Evolutionary conservation across 1,139 yeast genomes (phyloP), one percentile per base, ranked within the genome.

Genomic region (Diutina mesorugosa): DNA sequence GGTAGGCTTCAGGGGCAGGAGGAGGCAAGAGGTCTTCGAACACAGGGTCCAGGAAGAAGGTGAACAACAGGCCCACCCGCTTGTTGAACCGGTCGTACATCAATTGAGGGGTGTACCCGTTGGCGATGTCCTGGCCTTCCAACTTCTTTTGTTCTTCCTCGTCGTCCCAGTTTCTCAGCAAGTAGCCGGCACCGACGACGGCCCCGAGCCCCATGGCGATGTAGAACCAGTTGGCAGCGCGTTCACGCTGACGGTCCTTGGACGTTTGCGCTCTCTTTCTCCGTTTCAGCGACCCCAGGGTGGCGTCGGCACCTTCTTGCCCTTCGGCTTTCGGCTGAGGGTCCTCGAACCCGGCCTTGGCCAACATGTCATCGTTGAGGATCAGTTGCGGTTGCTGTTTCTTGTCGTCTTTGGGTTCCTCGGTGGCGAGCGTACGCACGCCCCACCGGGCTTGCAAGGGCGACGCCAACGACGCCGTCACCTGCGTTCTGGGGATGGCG

Each of bases 11-110:
- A 8, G 90, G 90, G 32, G 95, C 86, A 45, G 80, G 80, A 52
- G 90, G 93, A 56, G 98, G 98, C 64, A 93, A 80, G 66, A 93
- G 81, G 67, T 90, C 90, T 60, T 90, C 95, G 70, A 87, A 91
- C 18, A 88, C 95, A 9, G 99, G 99, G 63, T 93, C 98, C 60
- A 89, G 85, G 76, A 91, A 91, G 63, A 87, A 87, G 54, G 87
- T 84, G 69, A 91, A 87, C 60, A 89, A 78, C 52, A 90, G 86
- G 56, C 83, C 76, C 60, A 87, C 76, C 73, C 99, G 83, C 61
- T 84, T 84, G 61, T 71, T 76, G 62, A 88, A 77, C 67, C 99
- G 81, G 47, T 73, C 75, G 71, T 81, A 84, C 76, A 88, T 80
- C 57, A 80, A 76, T n/a, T 67, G 72, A 12, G 90, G 85, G 6